These are phyloP conservation scores for Komagataella mondaviorum DNA, from an alignment of 805 yeast genomes.

Conservation along the genomic window DNA sequence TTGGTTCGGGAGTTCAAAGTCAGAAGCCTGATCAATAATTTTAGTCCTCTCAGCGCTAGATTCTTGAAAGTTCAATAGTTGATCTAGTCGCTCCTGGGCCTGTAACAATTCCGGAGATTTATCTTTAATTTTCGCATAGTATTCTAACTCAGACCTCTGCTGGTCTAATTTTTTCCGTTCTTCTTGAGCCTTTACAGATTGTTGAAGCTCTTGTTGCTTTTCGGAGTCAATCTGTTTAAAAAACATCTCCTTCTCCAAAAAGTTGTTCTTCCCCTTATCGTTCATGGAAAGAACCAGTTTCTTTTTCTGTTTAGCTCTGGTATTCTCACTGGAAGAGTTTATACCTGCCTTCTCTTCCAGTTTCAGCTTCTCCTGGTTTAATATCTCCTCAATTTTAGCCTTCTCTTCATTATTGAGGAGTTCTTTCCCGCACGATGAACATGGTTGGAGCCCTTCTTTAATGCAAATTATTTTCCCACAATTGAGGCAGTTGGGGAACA, in stretches of 20 bases:
- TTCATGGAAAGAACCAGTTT: conserved; percentile 41
- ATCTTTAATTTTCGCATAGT: conserved; percentile 23
- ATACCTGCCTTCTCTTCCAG: conserved; percentile 15
- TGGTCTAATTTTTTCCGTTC: conserved; percentile 24
- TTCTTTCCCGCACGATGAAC: conserved; percentile 68
- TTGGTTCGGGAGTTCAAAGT: conserved; percentile 53
- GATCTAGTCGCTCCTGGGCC: conserved; percentile 68
- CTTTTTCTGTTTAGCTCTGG: conserved; percentile 22
- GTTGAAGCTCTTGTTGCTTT: conserved; percentile 18
- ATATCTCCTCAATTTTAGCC: conserved; percentile 34
- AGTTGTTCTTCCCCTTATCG: conserved; percentile 51
- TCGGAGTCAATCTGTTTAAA: conserved; percentile 46
- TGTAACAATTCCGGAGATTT: conserved; percentile 44
- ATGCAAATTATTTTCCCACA: conserved; percentile 92
- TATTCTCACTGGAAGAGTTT: conserved; percentile 2
- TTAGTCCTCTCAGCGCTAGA: conserved; percentile 83
- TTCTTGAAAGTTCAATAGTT: conserved; percentile 66
- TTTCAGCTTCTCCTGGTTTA: conserved; percentile 39
- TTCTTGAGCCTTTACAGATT: conserved; percentile 21
- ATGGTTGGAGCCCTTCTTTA: conserved; percentile 83
- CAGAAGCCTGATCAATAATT: conserved; percentile 88
- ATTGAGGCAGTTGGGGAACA: conserved; percentile 85
- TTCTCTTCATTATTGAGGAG: conserved; percentile 54
- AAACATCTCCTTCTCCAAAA: conserved; percentile 54
- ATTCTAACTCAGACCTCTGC: conserved; percentile 29